These are phyloP conservation scores for Elsinoe perseae DNA, from an alignment of 2,329 filamentous ascomycete species.

Conservation along the genomic window DNA sequence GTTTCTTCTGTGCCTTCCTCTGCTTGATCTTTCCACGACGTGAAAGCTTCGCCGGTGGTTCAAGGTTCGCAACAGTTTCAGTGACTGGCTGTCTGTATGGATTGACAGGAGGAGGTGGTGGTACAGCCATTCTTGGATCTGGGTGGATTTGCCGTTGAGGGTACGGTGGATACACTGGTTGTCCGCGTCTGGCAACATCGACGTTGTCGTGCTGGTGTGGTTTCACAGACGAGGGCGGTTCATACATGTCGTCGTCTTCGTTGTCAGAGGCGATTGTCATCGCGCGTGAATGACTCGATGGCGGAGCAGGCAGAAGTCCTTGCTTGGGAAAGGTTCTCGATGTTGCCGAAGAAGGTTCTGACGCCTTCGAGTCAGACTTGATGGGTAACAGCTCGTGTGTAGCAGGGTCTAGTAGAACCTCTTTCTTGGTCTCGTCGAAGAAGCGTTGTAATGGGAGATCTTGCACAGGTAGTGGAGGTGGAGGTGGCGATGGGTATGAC, in stretches of 20 bases:
- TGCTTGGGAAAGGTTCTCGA: neutral
- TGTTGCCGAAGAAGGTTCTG: neutral
- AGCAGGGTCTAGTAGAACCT: conserved; percentile 8
- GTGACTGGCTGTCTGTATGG: neutral
- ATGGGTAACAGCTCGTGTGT: neutral
- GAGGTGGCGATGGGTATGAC: neutral
- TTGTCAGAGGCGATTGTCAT: neutral
- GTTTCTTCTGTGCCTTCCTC: neutral
- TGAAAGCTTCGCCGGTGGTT: neutral
- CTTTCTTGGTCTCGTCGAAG: neutral
- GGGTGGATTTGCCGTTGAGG: neutral
- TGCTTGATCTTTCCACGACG: neutral
- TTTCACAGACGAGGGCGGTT: neutral
- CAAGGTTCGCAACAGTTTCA: neutral
- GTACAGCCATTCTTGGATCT: neutral
- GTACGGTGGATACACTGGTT: neutral
- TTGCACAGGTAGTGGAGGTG: conserved; percentile 5
- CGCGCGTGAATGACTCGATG: neutral
- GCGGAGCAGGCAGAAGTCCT: neutral
- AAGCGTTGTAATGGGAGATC: conserved; percentile 13
- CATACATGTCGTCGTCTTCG: conserved; percentile 3
- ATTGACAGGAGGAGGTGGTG: neutral
- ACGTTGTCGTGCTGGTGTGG: neutral
- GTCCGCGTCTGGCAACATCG: neutral
- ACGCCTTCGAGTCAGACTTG: neutral